These are phyloP conservation scores for Paramecium sexaurelia DNA, from an alignment of 73 alveolate species.

Conservation along the genomic window DNA sequence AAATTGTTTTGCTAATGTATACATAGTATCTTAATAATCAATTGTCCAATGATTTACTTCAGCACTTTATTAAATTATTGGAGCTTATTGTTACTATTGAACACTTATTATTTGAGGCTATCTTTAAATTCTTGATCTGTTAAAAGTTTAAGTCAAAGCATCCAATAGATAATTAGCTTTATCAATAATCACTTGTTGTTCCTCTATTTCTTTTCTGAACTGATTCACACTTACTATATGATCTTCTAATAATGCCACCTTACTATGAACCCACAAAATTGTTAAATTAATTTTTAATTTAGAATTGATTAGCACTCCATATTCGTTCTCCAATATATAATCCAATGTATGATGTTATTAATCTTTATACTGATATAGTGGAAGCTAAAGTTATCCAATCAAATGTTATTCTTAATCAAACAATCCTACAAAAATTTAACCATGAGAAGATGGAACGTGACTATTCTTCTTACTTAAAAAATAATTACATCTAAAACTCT, in stretches of 20 bases:
- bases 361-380: conserved; percentile 1
- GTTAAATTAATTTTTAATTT: not conserved
- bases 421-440: not conserved
- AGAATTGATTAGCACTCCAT: conserved; percentile 9
- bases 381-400: conserved; percentile 9
- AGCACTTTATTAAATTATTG: not conserved
- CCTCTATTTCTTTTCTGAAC: conserved; percentile 33
- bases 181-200: not conserved
- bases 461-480: not conserved
- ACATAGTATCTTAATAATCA: not conserved
- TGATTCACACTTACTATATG: not conserved
- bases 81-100: not conserved
- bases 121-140: not conserved
- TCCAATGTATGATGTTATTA: not conserved
- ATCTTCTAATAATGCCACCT: conserved; percentile 48
- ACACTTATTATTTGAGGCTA: not conserved
- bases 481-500: not conserved
- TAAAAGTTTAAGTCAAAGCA: not conserved
- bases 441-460: conserved; percentile 37
- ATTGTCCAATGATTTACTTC: not conserved
- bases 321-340: conserved; percentile 26
- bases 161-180: not conserved
- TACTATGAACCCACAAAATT: conserved; percentile 46
- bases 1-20: not conserved
- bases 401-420: not conserved